These are phyloP conservation scores for Cudoniella acicularis DNA, from an alignment of 495 filamentous ascomycete species.

Conservation along the genomic window DNA sequence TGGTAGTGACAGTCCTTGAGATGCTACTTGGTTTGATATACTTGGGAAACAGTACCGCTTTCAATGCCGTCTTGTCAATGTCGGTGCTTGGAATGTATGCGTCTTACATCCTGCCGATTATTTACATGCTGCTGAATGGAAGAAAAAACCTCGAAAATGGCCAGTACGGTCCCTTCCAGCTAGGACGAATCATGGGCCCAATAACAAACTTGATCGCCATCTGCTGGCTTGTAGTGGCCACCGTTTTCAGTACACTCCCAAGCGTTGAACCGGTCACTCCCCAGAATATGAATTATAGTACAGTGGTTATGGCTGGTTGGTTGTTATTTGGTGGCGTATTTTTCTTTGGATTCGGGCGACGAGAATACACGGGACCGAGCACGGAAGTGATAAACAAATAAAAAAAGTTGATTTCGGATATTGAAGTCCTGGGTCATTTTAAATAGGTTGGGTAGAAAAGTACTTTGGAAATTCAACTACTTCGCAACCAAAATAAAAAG, in stretches of 20 bases:
- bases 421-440: no score
- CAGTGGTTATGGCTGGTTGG: conserved; percentile 38
- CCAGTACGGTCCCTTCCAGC: conserved; percentile 34
- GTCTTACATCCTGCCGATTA: conserved; percentile 39
- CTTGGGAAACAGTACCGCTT: conserved; percentile 35
- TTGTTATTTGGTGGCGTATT: conserved; percentile 36
- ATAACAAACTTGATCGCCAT: conserved; percentile 32
- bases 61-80: conserved; percentile 45
- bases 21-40: conserved; percentile 23
- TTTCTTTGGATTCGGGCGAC: conserved; percentile 39
- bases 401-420: no score
- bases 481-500: no score
- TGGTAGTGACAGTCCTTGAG: conserved; percentile 15
- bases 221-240: conserved; percentile 12
- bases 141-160: conserved; percentile 17
- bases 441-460: no score
- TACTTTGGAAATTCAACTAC: no score
- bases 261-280: conserved; percentile 31
- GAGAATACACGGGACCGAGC: conserved; percentile 30
- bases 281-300: conserved; percentile 50
- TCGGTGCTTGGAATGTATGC: conserved; percentile 38
- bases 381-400: conserved; percentile 6
- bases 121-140: conserved; percentile 31
- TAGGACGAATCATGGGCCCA: conserved; percentile 31
- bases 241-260: conserved; percentile 30